These are phyloP conservation scores for Bryoglossum gracile DNA, from an alignment of 495 filamentous ascomycete genomes.

Conservation along the genomic window DNA sequence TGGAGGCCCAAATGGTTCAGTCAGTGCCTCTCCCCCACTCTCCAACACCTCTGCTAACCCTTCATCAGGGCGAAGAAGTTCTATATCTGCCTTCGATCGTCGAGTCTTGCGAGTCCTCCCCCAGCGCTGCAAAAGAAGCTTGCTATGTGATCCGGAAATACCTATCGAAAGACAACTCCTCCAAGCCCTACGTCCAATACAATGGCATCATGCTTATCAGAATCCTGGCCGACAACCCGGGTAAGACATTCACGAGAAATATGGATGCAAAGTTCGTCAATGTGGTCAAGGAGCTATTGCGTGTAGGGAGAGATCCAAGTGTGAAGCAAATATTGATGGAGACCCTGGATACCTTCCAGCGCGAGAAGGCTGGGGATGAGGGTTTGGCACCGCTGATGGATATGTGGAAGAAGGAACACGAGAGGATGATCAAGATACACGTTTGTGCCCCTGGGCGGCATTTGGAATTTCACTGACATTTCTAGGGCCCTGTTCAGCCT, in stretches of 20 bases:
- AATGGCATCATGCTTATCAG: constrained; percentile 94
- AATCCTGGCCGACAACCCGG: constrained; percentile 89
- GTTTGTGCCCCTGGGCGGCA: not conserved
- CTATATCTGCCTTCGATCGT: constrained; percentile 92
- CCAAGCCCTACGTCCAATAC: constrained; percentile 69
- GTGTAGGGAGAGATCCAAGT: constrained; percentile 60
- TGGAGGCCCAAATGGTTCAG: constrained; percentile 53
- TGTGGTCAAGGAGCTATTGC: constrained; percentile 67
- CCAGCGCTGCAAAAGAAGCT: constrained; percentile 70
- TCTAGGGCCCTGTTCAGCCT: constrained; percentile 14
- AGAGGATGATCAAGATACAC: constrained; percentile 39
- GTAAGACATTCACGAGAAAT: constrained; percentile 78
- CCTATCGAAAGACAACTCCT: constrained; percentile 58
- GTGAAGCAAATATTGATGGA: constrained; percentile 82
- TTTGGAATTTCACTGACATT: constrained; percentile 1
- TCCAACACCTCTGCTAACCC: not conserved
- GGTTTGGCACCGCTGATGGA: constrained; percentile 56
- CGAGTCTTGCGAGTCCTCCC: constrained; percentile 87
- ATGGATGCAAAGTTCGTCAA: constrained; percentile 73
- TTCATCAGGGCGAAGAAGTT: constrained; percentile 69
- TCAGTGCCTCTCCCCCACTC: constrained; percentile 31
- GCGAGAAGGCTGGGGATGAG: constrained; percentile 61
- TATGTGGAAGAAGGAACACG: constrained; percentile 90
- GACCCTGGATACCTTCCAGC: constrained; percentile 70
- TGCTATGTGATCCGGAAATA: constrained; percentile 74